Conservation (phyloP, 2,329 filamentous ascomycete species). For the Ciborinia camelliae region DNA sequence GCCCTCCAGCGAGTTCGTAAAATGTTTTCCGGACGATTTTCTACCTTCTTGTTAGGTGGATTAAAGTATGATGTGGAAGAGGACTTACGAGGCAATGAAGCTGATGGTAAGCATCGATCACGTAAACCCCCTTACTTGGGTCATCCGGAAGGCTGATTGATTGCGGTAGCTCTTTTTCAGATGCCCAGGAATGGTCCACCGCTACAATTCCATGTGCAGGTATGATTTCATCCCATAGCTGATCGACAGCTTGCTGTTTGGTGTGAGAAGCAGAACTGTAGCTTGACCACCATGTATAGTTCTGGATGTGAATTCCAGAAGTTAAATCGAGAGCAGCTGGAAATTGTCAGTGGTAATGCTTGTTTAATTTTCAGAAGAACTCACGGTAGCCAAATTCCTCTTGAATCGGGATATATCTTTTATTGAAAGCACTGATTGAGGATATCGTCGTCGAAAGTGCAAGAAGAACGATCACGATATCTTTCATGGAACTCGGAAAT, state of each 20-base stretch:
- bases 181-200: not conserved
- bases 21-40: not conserved
- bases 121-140: not conserved
- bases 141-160: not conserved
- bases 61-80: not conserved
- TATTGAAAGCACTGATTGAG: not conserved
- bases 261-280: not conserved
- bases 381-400: not conserved
- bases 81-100: not conserved
- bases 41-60: not conserved
- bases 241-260: not conserved
- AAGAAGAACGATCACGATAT: not conserved
- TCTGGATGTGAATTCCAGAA: not conserved
- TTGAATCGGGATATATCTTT: not conserved
- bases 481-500: not conserved
- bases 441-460: not conserved
- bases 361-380: not conserved
- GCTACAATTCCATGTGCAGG: not conserved
- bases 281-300: not conserved
- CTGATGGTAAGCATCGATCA: not conserved
- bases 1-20: not conserved
- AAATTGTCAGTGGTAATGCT: not conserved
- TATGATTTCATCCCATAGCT: not conserved
- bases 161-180: not conserved
- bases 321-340: not conserved